These are phyloP conservation scores for Starmerella bombi DNA, from an alignment of 805 yeast species.

Conservation along the genomic window DNA sequence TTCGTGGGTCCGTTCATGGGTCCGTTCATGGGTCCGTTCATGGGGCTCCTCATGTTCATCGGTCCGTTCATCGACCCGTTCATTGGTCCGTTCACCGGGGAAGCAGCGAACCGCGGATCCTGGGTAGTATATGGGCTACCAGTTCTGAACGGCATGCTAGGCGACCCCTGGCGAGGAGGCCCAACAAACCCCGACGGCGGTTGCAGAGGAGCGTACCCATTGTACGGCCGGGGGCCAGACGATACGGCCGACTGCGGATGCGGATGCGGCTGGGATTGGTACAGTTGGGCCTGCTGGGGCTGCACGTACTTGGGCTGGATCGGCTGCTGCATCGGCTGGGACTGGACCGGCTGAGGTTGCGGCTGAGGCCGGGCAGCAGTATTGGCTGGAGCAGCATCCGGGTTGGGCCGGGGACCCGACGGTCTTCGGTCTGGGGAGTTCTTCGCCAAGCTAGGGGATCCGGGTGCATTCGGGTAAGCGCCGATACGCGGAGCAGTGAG, in stretches of 20 bases:
- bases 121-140: background rate
- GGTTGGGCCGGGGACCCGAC: constrained; percentile 15
- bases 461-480: constrained; percentile 15
- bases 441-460: constrained; percentile 7
- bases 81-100: background rate
- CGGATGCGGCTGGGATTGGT: background rate
- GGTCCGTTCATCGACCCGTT: background rate
- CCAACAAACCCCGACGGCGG: background rate
- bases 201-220: background rate
- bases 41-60: background rate
- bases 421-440: constrained; percentile 7
- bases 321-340: background rate
- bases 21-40: background rate
- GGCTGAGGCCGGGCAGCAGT: background rate
- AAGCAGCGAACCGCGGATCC: background rate
- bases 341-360: background rate
- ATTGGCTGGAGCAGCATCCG: background rate
- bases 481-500: constrained; percentile 8
- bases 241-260: background rate
- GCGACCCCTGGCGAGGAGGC: constrained; percentile 1
- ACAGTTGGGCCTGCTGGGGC: background rate
- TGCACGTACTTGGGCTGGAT: background rate
- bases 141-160: background rate
- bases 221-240: background rate
- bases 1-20: background rate